Conservation (phyloP, 148 eudicot genomes). For the Vaccinium macrocarpon region DNA sequence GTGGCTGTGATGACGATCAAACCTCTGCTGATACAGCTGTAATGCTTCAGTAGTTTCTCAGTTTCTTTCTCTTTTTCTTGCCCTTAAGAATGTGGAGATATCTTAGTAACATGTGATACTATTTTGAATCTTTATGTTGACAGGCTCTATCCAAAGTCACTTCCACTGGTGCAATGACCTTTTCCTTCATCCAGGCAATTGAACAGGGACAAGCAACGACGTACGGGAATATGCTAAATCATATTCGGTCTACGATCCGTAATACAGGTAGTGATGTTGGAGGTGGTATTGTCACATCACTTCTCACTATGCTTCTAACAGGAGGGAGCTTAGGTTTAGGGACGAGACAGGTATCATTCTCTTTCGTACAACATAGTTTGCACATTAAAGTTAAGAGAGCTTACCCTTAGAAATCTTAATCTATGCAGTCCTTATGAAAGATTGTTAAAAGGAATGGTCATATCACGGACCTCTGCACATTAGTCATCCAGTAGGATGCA, state of each 20-base stretch:
- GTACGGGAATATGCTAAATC: conserved; percentile 44
- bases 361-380: background rate
- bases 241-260: conserved; percentile 48
- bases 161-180: conserved; percentile 63
- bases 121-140: background rate
- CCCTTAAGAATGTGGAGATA: background rate
- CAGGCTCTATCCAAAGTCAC: conserved; percentile 60
- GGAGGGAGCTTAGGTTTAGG: conserved; percentile 46
- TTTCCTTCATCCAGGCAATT: conserved; percentile 54
- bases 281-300: conserved; percentile 40
- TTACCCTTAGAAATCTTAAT: background rate
- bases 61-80: background rate
- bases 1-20: conserved; percentile 64
- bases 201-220: conserved; percentile 47
- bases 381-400: background rate
- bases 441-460: background rate
- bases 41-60: conserved; percentile 10
- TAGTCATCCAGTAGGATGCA: background rate
- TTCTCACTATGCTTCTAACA: conserved; percentile 51
- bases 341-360: conserved; percentile 40
- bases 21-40: conserved; percentile 61
- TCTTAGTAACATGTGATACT: background rate
- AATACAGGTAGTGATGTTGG: conserved; percentile 26
- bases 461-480: background rate
- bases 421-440: background rate